Percentiles rank a stretch among this genome's conserved stretches.
phyloP scores from a whole-genome alignment of 2,329 filamentous ascomycete genomes.

The Colletotrichum sp. region DNA sequence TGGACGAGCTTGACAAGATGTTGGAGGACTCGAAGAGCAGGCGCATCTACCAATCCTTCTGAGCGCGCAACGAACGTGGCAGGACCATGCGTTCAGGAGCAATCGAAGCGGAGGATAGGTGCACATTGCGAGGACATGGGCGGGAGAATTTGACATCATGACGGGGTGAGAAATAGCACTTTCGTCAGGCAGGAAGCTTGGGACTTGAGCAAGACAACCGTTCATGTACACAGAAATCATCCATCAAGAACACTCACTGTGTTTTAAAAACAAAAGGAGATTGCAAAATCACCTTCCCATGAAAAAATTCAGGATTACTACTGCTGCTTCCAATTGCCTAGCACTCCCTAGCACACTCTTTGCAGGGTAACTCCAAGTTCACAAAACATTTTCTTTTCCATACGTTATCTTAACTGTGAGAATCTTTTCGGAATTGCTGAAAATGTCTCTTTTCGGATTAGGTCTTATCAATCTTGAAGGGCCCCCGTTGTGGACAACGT shows the following conservation, averaged over 20 bases:
- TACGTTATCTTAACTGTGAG: too few relatives aligned
- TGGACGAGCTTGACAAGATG: neutral
- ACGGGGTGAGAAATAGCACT: neutral
- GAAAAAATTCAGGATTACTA: neutral
- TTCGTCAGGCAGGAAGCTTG: neutral
- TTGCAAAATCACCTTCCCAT: neutral
- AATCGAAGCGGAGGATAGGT: rapidly evolving
- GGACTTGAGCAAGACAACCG: neutral
- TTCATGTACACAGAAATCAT: neutral
- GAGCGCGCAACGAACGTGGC: neutral
- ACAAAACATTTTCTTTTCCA: neutral
- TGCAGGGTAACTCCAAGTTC: neutral
- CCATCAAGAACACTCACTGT: neutral
- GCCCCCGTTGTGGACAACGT: neutral
- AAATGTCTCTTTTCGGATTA: too few relatives aligned
- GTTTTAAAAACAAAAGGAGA: neutral
- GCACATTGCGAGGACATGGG: neutral
- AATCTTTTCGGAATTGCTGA: too few relatives aligned
- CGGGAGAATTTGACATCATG: neutral
- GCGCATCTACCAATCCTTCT: neutral
- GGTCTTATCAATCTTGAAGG: neutral
- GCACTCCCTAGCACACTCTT: neutral
- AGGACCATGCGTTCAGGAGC: neutral
- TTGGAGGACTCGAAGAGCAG: neutral
- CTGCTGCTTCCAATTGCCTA: neutral